Conservation (phyloP, 2,329 filamentous ascomycete species). For the Neurospora crassa region DNA sequence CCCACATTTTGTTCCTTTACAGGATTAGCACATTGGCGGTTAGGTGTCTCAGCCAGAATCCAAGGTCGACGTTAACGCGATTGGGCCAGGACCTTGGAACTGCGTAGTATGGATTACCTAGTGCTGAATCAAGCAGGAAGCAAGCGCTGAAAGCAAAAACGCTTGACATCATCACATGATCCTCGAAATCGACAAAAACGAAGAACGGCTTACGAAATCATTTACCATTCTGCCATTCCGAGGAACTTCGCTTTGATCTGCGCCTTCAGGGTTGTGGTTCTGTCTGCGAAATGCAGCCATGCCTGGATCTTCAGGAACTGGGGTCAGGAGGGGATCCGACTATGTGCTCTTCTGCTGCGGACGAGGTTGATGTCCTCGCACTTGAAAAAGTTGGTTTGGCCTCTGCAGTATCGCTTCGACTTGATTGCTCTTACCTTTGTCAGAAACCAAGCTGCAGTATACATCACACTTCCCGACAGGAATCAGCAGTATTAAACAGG, state of each 20-base stretch:
- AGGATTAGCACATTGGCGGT: not conserved
- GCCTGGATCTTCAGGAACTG: too few relatives aligned
- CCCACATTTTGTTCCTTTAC: not conserved
- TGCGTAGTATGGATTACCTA: not conserved
- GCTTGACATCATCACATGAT: not conserved
- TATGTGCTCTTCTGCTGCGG: not conserved
- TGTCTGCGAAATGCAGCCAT: not conserved
- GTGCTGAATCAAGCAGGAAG: not conserved
- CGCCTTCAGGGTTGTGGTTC: not conserved
- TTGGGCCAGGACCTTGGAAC: not conserved
- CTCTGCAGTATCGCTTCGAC: too few relatives aligned
- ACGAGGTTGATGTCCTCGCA: not conserved
- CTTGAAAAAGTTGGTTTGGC: not conserved
- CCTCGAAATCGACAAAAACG: not conserved
- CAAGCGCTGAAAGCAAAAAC: not conserved
- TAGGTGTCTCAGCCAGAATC: not conserved
- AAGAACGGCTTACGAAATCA: too few relatives aligned
- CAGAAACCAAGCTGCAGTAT: not conserved
- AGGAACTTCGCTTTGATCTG: not conserved
- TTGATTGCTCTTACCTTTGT: too few relatives aligned
- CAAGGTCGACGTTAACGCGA: not conserved
- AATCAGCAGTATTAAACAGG: not conserved
- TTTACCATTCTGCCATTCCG: not conserved
- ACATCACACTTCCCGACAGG: not conserved
- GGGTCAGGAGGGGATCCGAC: not conserved